Evolutionary conservation across 352 stramenopile species (phyloP), one percentile per base, ranked within the genome.

Genomic region (Pythium graminicola): DNA sequence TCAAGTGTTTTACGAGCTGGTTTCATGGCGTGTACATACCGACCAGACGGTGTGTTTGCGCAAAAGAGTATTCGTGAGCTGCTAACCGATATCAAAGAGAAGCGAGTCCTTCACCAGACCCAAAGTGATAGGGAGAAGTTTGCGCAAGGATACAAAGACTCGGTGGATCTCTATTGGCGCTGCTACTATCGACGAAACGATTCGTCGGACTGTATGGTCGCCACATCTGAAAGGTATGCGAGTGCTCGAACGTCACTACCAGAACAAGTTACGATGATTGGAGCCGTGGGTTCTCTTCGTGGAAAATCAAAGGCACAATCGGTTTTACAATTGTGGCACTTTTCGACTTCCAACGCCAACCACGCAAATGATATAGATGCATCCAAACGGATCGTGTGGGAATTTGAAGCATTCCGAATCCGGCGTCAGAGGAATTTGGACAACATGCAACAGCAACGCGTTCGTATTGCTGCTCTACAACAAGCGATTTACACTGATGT

Each of bases 31-130:
- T 51, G 29, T 33, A 40, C 55, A 47, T 62, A 62, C 31, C 46
- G 28, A 4, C 39, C 33, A 10, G 51, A 50, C 23, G 61, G 56
- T 5, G 35, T 65, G 7, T 69, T 65, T 31, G 49, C 51, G 5
- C 61, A 62, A 32, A 69, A 65, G 26, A 62, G 40, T 23, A 51
- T 69, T 28, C 53, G 58, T 2, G 61, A 69, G 27, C 36, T 69
- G 14, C 35, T 69, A 1, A 17, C 40, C 10, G 61, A 69, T 42
- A 32, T 69, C 1, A 35, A 45, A 6, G n/a, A 6, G 26, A 57
- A 49, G 26, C 27, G 17, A 2, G 24, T 69, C 19, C 19, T 69
- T 19, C 35, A 36, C 20, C 54, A 62, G 48, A 49, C 61, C 1
- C 39, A 52, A 22, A 8, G 6, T 19, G 39, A 65, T 27, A 57